phyloP scores from a whole-genome alignment of 371 early-diverging fungal genomes.

The Mucor plumbeus region DNA sequence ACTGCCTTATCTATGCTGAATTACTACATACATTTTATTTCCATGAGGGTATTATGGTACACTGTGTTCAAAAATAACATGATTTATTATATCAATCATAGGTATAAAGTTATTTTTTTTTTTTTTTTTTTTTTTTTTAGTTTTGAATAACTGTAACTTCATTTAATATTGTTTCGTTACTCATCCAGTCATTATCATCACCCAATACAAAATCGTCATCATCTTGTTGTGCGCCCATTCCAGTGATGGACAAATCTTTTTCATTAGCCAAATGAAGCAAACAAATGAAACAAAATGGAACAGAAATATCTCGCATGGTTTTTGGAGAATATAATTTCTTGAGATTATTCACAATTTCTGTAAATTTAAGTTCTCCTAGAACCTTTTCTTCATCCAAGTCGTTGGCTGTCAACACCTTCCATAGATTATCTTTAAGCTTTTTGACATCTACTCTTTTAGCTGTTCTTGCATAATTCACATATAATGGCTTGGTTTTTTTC shows the following conservation, averaged over 20 bases:
- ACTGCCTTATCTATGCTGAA: too few species aligned
- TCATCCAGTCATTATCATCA: constrained; percentile 31
- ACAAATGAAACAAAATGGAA: constrained; percentile 96
- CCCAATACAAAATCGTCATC: constrained; percentile 50
- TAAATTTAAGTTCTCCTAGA: constrained; percentile 69
- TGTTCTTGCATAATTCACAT: constrained; percentile 82
- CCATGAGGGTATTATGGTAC: too few species aligned
- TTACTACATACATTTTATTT: too few species aligned
- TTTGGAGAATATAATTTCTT: constrained; percentile 76
- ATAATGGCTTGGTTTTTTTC: constrained; percentile 71
- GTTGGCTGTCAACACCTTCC: constrained; percentile 62
- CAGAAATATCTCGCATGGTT: constrained; percentile 87
- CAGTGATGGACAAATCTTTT: constrained; percentile 64
- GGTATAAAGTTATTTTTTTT: constrained; percentile 10
- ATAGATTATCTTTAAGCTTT: constrained; percentile 92
- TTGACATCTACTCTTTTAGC: constrained; percentile 96
- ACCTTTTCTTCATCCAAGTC: constrained; percentile 38
- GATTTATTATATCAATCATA: background rate
- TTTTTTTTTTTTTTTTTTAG: too few species aligned
- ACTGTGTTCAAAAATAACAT: background rate
- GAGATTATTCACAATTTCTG: constrained; percentile 71
- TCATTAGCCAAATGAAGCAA: constrained; percentile 96
- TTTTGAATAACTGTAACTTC: constrained; percentile 47
- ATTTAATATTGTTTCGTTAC: constrained; percentile 38
- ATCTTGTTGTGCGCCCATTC: constrained; percentile 19